Evolutionary conservation across 1,139 yeast species (phyloP).

Genomic region (Nakaseomyces nivariensis): DNA sequence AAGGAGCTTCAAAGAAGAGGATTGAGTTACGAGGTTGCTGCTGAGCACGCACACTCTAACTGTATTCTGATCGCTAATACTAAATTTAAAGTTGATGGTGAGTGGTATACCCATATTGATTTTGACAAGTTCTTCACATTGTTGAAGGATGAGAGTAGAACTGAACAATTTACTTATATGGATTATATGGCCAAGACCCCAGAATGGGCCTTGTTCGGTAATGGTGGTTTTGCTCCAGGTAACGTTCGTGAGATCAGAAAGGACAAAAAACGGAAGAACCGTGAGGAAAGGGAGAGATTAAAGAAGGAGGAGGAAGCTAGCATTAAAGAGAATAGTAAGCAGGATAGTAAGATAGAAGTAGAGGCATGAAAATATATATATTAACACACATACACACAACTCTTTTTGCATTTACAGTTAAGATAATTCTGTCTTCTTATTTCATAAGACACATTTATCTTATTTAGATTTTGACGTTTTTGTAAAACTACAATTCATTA

Average conservation of each 20-base stretch:
- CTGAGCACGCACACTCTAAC: constrained; percentile 94
- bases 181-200: constrained; percentile 80
- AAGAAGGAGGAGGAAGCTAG: neutral
- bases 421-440: no score
- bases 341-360: neutral
- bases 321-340: neutral
- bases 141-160: constrained; percentile 43
- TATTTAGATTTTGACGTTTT: no score
- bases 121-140: constrained; percentile 68
- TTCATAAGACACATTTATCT: no score
- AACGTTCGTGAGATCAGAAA: constrained; percentile 63
- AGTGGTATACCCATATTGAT: constrained; percentile 87
- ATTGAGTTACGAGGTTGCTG: constrained; percentile 69
- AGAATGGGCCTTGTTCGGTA: constrained; percentile 85
- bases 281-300: constrained; percentile 5
- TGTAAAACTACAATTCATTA: neutral
- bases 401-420: no score
- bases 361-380: neutral
- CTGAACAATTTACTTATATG: constrained; percentile 52
- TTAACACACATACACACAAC: neutral
- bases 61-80: constrained; percentile 77
- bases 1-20: constrained; percentile 55
- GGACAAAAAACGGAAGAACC: constrained; percentile 38
- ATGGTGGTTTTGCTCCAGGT: constrained; percentile 86
- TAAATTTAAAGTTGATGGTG: constrained; percentile 57